Conservation (phyloP, 2,329 filamentous ascomycete species). For the Paradendryphiella salina region DNA sequence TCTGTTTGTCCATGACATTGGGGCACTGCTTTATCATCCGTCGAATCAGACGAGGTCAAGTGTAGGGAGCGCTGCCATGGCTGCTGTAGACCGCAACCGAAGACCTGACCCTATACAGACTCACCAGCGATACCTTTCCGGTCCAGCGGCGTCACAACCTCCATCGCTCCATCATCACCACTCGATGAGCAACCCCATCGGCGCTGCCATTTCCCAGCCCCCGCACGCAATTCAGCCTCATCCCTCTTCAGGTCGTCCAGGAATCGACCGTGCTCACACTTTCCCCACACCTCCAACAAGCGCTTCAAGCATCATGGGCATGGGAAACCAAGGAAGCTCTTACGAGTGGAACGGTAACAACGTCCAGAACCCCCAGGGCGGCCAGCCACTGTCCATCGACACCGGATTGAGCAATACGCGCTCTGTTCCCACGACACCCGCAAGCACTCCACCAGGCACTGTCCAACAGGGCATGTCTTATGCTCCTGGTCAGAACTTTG, state of each 20-base stretch:
- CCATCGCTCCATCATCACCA: constrained; percentile 74
- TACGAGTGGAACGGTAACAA: constrained; percentile 73
- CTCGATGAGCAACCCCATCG: constrained; percentile 65
- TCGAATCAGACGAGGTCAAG: constrained; percentile 81
- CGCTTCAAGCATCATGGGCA: constrained; percentile 80
- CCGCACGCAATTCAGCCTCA: constrained; percentile 65
- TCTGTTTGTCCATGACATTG: constrained; percentile 96
- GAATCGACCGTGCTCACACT: constrained; percentile 78
- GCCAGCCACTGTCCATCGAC: constrained; percentile 79
- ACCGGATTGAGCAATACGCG: constrained; percentile 75
- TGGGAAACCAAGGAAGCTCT: constrained; percentile 71
- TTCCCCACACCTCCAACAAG: constrained; percentile 94
- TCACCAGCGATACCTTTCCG: constrained; percentile 60
- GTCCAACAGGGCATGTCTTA: constrained; percentile 82
- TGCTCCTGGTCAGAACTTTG: constrained; percentile 71
- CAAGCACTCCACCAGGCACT: constrained; percentile 82
- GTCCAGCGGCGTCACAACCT: constrained; percentile 60
- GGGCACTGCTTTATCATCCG: constrained; percentile 88
- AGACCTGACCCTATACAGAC: constrained; percentile 48
- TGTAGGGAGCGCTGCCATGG: constrained; percentile 71
- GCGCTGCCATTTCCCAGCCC: constrained; percentile 66
- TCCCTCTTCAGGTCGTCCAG: constrained; percentile 65
- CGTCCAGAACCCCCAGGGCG: constrained; percentile 56
- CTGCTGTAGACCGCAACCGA: constrained; percentile 67
- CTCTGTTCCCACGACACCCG: constrained; percentile 88